A percentile compares a stretch with the other conserved stretches of the same genome.
These are phyloP conservation scores for Dicorynia guianensis DNA, from an alignment of 306 rosid species.

Conservation along the genomic window DNA sequence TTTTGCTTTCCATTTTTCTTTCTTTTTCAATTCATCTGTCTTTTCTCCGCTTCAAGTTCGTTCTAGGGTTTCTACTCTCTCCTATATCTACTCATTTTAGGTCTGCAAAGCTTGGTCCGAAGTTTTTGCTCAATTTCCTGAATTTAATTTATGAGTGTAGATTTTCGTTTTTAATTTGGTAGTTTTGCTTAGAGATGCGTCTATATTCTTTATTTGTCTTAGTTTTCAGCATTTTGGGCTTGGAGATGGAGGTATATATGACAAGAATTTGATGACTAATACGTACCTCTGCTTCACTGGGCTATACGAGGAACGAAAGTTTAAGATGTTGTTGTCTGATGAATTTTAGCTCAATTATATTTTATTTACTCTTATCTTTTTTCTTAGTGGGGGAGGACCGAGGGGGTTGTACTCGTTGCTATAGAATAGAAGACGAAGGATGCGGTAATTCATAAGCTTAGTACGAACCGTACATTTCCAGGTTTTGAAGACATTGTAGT, in stretches of 20 bases:
- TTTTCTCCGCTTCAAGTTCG: background rate
- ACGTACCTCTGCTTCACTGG: background rate
- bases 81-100: no score
- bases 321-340: background rate
- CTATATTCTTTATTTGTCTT: no score
- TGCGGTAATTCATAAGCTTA: background rate
- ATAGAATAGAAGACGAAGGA: no score
- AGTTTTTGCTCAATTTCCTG: background rate
- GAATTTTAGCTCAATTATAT: background rate
- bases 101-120: no score
- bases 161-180: background rate
- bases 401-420: background rate
- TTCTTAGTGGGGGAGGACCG: no score
- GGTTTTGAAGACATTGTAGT: background rate
- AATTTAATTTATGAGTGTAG: background rate
- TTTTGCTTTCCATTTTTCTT: background rate
- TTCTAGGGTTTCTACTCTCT: slow-evolving; percentile 29
- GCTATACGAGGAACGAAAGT: no score
- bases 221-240: no score
- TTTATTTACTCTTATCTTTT: background rate
- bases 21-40: background rate
- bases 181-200: no score
- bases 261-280: background rate
- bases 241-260: background rate
- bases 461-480: background rate